Base-by-base conservation (phyloP, 2,329 filamentous ascomycete genomes). In the Pestalotiopsis fici region DNA sequence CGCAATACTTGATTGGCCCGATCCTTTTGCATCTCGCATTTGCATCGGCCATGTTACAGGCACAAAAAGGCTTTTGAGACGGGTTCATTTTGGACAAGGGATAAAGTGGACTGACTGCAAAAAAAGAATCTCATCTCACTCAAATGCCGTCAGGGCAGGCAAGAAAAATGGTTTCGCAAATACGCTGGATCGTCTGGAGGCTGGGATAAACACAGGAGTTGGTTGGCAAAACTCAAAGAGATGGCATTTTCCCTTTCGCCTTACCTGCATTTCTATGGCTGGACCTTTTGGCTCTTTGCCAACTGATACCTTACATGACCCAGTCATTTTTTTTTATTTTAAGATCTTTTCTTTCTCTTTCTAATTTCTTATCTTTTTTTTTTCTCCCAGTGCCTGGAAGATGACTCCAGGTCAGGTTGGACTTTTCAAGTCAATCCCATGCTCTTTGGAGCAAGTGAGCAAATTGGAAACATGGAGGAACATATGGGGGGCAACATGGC, bases 141-240 rank as follows among this genome's bases (percentile, higher is more conserved):
- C 57, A 31, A n/a, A 60, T 15, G n/a, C 13, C 35, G n/a, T 5
- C 28, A 43, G 23, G 61, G 47, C 47, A 18, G 61, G 13, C 50
- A 64, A 13, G 13, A 47, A 37, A 56, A 54, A 64, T 35, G 61
- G 61, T 27, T 27, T 35, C 27, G 25, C 39, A 31, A 55, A 12
- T 9, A 9, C n/a, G 43, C 21, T 15, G 31, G 15, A 64, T 15
- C 15, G n/a, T 25, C 23, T 64, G 39, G 7, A n/a, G 47, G 39
- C 18, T 31, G n/a, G 61, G 23, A 54, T 27, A 47, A 37, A 56
- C 47, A 64, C 39, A 31, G 61, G 61, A 64, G 61, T 64, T 55
- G 61, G 61, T 47, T 55, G 61, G 61, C 61, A 64, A 64, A 64
- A 64, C 37, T 54, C 43, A 25, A 25, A 64, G 57, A 60, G 57